These are phyloP conservation scores for Trichophyton verrucosum DNA, from an alignment of 2,329 filamentous ascomycete genomes.

Conservation along the genomic window DNA sequence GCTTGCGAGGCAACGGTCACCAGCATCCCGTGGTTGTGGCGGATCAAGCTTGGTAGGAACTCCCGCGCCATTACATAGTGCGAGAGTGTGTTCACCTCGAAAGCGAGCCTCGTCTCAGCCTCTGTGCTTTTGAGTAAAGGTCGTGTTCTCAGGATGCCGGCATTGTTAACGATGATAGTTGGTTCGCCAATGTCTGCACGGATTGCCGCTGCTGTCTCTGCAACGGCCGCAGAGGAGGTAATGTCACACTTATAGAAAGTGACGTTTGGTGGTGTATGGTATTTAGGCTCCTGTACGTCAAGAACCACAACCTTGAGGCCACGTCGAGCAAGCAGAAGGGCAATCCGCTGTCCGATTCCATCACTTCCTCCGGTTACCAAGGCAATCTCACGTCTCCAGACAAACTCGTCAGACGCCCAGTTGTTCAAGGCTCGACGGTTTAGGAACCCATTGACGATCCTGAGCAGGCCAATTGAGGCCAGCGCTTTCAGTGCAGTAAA, in stretches of 20 bases:
- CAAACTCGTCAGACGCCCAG: conserved; percentile 22
- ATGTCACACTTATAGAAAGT: conserved; percentile 60
- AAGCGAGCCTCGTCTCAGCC: conserved; percentile 51
- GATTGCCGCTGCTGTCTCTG: conserved; percentile 41
- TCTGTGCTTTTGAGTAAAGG: conserved; percentile 48
- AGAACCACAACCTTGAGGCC: conserved; percentile 58
- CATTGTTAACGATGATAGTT: conserved; percentile 61
- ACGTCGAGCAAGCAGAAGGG: conserved; percentile 50
- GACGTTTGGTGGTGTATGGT: conserved; percentile 34
- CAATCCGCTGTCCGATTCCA: conserved; percentile 58
- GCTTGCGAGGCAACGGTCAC: conserved; percentile 57
- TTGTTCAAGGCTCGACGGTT: conserved; percentile 41
- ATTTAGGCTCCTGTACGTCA: conserved; percentile 51
- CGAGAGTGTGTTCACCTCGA: conserved; percentile 57
- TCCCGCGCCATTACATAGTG: conserved; percentile 56
- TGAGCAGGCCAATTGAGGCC: conserved; percentile 41
- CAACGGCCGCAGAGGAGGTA: conserved; percentile 44
- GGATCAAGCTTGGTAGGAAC: conserved; percentile 55
- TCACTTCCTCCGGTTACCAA: conserved; percentile 62
- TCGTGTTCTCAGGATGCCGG: conserved; percentile 50
- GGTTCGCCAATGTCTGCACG: conserved; percentile 43
- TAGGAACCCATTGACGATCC: conserved; percentile 40
- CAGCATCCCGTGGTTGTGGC: conserved; percentile 56
- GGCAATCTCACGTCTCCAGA: conserved; percentile 57
- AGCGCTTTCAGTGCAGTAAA: conserved; percentile 43